These are phyloP conservation scores for Penstemon newberryi DNA, from an alignment of 257 asterid species.

Conservation along the genomic window DNA sequence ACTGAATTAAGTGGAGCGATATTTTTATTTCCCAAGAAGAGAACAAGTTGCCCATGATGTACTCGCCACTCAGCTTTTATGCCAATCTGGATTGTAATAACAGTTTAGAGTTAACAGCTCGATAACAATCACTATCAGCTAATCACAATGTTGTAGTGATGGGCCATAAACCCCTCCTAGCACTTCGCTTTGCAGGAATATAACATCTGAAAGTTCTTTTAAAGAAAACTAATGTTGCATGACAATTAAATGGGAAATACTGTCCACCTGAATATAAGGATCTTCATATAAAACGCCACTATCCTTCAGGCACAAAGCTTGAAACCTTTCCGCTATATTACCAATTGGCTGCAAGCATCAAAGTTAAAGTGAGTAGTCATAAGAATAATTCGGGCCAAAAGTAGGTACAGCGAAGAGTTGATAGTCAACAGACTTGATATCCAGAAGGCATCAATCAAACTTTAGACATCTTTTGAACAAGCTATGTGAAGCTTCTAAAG, in stretches of 20 bases:
- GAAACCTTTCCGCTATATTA: constrained; percentile 80
- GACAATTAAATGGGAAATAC: constrained; percentile 24
- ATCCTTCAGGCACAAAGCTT: constrained; percentile 79
- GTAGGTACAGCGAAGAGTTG: neutral
- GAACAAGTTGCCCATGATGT: constrained; percentile 82
- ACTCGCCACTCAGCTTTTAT: constrained; percentile 93
- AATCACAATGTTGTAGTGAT: neutral
- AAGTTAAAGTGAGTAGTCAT: constrained; percentile 23
- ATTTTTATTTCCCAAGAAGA: constrained; percentile 92
- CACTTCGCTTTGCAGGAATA: no score
- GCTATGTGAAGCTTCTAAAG: constrained; percentile 4
- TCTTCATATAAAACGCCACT: constrained; percentile 95
- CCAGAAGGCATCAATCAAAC: constrained; percentile 15
- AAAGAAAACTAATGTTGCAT: constrained; percentile 10
- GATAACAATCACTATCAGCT: constrained; percentile 13
- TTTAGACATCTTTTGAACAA: neutral
- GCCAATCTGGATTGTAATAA: constrained; percentile 64
- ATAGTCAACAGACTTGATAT: constrained; percentile 13
- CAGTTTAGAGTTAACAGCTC: constrained; percentile 22
- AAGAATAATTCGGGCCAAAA: constrained; percentile 21
- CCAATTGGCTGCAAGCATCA: constrained; percentile 75
- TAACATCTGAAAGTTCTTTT: no score
- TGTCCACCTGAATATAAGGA: constrained; percentile 78
- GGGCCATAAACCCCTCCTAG: no score
- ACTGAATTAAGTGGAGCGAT: constrained; percentile 76